phyloP scores from a whole-genome alignment of 2,329 filamentous ascomycete species.

The Aspergillus aculeatinus region DNA sequence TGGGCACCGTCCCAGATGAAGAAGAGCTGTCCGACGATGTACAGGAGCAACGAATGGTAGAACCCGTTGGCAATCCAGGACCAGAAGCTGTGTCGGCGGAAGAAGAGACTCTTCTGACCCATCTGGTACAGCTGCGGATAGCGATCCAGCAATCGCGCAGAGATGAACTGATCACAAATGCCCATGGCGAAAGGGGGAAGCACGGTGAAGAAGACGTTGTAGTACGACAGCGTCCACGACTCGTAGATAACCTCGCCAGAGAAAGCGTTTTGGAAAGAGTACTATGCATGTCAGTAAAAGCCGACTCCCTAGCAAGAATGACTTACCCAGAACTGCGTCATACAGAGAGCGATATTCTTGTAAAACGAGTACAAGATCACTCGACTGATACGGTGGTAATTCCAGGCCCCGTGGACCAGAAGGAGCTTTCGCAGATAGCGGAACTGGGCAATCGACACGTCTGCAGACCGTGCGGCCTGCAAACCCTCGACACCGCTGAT shows the following conservation, averaged over 20 bases:
- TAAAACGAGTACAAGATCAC: conserved; percentile 98
- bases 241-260: conserved; percentile 98
- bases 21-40: conserved; percentile 77
- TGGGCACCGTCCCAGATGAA: conserved; percentile 79
- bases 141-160: conserved; percentile 84
- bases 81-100: conserved; percentile 87
- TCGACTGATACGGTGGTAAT: conserved; percentile 94
- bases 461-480: conserved; percentile 90
- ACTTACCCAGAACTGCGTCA: conserved; percentile 98
- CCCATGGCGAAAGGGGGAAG: conserved; percentile 90
- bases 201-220: conserved; percentile 97
- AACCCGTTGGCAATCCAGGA: conserved; percentile 93
- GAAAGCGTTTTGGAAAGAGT: conserved; percentile 97
- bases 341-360: conserved; percentile 97
- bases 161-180: conserved; percentile 97
- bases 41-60: conserved; percentile 93
- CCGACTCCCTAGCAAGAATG: background rate
- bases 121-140: conserved; percentile 95
- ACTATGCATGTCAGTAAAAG: conserved; percentile 55
- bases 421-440: conserved; percentile 90
- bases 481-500: conserved; percentile 97
- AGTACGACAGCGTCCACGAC: conserved; percentile 98
- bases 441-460: conserved; percentile 95
- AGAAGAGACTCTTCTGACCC: conserved; percentile 89
- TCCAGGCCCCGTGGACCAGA: conserved; percentile 94